phyloP scores from a whole-genome alignment of 2,329 filamentous ascomycete genomes.

The Cryphonectria radicalis region DNA sequence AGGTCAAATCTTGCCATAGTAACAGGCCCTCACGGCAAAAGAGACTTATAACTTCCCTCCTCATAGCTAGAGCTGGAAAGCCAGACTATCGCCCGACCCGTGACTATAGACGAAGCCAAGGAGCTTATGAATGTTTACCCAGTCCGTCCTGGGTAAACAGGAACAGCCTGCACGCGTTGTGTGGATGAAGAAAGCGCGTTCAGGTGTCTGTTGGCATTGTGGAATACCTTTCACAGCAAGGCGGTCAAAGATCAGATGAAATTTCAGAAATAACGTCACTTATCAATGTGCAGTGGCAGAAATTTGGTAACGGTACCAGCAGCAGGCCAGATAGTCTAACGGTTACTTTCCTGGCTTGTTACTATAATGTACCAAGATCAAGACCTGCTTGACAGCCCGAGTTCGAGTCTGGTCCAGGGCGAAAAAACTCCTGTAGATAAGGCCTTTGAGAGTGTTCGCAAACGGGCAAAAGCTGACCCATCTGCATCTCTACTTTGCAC shows the following conservation, averaged over 20 bases:
- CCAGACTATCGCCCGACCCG: no score
- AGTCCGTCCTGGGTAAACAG: no score
- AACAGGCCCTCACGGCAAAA: no score
- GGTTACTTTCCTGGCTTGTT: conserved; percentile 3
- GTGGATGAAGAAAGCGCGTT: neutral
- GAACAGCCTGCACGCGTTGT: no score
- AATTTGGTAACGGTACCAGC: neutral
- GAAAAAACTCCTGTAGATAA: neutral
- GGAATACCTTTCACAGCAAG: neutral
- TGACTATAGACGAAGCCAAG: no score
- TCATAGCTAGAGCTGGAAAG: no score
- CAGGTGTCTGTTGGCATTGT: neutral
- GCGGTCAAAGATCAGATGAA: neutral
- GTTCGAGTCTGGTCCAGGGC: conserved; percentile 4
- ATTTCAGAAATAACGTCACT: neutral
- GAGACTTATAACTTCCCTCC: no score
- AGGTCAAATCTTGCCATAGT: no score
- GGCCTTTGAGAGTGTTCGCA: conserved; percentile 6
- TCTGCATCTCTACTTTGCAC: neutral
- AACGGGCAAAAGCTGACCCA: neutral
- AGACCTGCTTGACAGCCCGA: neutral
- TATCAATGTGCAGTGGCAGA: neutral
- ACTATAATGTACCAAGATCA: neutral
- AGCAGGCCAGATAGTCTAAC: neutral
- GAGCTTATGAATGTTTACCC: no score